These are phyloP conservation scores for Boletus pseudo-olivaceus DNA, from an alignment of 768 basidiomycete species.

Conservation along the genomic window DNA sequence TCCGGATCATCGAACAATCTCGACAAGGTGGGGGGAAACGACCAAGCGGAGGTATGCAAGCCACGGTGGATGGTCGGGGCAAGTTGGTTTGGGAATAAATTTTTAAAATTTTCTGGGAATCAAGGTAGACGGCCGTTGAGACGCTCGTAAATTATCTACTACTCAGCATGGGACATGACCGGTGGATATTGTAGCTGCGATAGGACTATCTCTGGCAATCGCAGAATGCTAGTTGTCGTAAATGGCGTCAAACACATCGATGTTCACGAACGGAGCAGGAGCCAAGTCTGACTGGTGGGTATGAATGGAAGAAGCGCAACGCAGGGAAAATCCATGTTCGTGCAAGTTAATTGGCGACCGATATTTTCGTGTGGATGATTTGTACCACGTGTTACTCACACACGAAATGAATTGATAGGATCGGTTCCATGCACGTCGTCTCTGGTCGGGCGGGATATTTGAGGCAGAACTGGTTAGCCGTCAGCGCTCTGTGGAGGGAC, in stretches of 20 bases:
- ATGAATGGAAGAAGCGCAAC: constrained; percentile 4
- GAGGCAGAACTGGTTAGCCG: constrained; percentile 1
- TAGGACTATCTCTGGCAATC: constrained; percentile 12
- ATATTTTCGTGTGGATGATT: constrained; percentile 2
- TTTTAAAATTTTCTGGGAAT: constrained; percentile 3
- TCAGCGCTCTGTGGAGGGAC: constrained; percentile 28
- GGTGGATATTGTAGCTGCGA: constrained; percentile 15
- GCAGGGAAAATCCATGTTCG: constrained; percentile 21
- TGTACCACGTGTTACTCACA: constrained; percentile 8
- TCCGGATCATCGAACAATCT: constrained; percentile 45
- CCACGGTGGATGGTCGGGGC: constrained; percentile 52
- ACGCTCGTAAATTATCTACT: constrained; percentile 23
- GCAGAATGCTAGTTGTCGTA: constrained; percentile 21
- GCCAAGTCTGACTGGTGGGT: constrained; percentile 9
- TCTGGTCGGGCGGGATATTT: neutral
- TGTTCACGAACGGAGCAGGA: constrained; percentile 7
- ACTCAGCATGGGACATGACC: constrained; percentile 7
- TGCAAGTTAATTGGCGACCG: constrained; percentile 8
- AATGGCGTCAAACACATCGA: constrained; percentile 9
- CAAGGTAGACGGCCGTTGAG: neutral
- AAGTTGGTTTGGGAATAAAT: constrained; percentile 53
- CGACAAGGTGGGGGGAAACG: constrained; percentile 25
- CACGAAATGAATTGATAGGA: constrained; percentile 5
- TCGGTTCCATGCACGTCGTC: neutral
- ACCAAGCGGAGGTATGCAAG: constrained; percentile 58